These are phyloP conservation scores for Stereum hirsutum DNA, from an alignment of 1,284 basidiomycete species.

Conservation along the genomic window DNA sequence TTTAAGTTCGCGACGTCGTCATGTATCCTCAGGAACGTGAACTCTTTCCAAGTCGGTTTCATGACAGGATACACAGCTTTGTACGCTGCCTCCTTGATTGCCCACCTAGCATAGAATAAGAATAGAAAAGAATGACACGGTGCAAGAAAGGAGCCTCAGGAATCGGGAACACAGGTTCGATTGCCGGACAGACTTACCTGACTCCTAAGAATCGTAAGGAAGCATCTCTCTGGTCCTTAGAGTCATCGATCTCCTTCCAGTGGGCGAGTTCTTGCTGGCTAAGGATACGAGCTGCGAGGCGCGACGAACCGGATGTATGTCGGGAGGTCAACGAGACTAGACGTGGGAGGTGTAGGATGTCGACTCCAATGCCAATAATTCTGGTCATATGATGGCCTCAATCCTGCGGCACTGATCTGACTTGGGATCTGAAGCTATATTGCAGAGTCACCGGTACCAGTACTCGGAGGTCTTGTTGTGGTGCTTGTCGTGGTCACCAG, in stretches of 20 bases:
- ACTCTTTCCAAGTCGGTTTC: constrained; percentile 70
- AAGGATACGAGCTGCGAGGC: constrained; percentile 56
- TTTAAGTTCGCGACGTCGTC: constrained; percentile 30
- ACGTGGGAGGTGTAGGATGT: constrained; percentile 65
- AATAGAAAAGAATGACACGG: neutral
- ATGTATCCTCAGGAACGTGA: constrained; percentile 41
- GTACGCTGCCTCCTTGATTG: constrained; percentile 85
- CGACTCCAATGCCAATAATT: constrained; percentile 75
- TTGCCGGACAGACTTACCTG: constrained; percentile 55
- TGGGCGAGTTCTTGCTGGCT: constrained; percentile 39
- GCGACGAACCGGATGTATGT: constrained; percentile 30
- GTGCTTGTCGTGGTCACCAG: too few relatives aligned
- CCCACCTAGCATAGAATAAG: constrained; percentile 56
- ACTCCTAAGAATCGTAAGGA: constrained; percentile 11
- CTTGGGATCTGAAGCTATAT: too few relatives aligned
- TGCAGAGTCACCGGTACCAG: too few relatives aligned
- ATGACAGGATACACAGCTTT: constrained; percentile 70
- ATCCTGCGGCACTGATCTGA: too few relatives aligned
- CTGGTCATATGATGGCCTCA: too few relatives aligned
- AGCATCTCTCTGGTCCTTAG: too few relatives aligned
- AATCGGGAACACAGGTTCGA: too few relatives aligned
- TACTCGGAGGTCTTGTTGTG: too few relatives aligned
- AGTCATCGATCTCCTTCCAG: constrained; percentile 35
- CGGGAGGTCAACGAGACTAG: constrained; percentile 48
- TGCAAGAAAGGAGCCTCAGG: neutral